phyloP scores from a whole-genome alignment of 768 basidiomycete species.

The Mycena venus region DNA sequence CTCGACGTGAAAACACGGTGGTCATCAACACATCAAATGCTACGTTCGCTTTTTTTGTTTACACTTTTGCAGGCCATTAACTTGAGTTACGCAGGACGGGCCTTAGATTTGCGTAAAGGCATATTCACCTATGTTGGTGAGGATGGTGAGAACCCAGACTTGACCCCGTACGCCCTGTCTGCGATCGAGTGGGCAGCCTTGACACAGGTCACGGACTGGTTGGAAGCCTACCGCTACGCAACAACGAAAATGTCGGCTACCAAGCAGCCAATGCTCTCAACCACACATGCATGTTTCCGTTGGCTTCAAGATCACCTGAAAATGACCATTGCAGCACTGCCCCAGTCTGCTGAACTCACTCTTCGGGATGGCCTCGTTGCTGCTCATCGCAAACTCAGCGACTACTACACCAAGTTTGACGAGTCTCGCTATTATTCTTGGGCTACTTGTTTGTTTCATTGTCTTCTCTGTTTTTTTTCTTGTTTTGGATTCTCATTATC shows the following conservation, averaged over 20 bases:
- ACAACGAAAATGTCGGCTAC: conserved; percentile 51
- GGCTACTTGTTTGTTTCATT: not conserved
- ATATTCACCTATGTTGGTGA: too few relatives aligned
- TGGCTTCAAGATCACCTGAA: too few relatives aligned
- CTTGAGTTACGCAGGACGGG: conserved; percentile 20
- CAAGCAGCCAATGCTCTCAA: too few relatives aligned
- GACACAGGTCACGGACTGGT: conserved; percentile 42
- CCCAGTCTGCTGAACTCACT: too few relatives aligned
- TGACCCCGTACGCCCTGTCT: conserved; percentile 31
- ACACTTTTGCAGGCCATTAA: not conserved
- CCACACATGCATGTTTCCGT: too few relatives aligned
- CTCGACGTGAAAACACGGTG: conserved; percentile 10
- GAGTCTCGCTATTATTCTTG: not conserved
- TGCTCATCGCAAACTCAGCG: too few relatives aligned
- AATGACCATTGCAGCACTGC: too few relatives aligned
- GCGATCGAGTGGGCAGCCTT: conserved; percentile 47
- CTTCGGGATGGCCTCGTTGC: too few relatives aligned
- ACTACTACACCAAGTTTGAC: conserved; percentile 19
- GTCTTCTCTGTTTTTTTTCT: not conserved
- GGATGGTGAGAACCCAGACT: conserved; percentile 23
- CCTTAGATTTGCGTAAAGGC: too few relatives aligned
- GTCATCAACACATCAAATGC: conserved; percentile 20
- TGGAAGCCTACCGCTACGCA: conserved; percentile 43
- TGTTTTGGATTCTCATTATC: too few relatives aligned
- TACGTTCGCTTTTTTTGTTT: not conserved